Evolutionary conservation across 2,329 filamentous ascomycete species (phyloP), one percentile per base, ranked within the genome.

Genomic region (Exophiala oligosperma): DNA sequence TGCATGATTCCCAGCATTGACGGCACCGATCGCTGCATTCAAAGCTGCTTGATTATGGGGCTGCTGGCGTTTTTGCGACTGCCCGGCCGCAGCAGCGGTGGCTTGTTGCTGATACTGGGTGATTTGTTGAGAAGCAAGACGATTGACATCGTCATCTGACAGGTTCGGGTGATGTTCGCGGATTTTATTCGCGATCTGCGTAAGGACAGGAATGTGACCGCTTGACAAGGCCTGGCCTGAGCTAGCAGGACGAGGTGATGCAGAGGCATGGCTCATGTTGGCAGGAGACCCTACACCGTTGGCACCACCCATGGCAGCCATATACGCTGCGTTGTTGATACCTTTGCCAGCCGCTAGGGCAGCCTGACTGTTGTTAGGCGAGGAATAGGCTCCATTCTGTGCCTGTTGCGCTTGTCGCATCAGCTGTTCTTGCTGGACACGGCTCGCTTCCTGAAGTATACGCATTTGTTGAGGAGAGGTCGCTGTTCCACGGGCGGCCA

Each of bases 181-280:
- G 14, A 84, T 76, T 40, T 81, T 78, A 60, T 77, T 80, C 58
- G 79, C 76, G 54, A 84, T 77, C 57, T 76, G 78, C 55, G 78
- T 81, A 57, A 85, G 80, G 7, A 79, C 78, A 12, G 82, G 81
- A 46, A 83, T 77, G 64, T 81, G 78, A 23, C 80, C 79, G 49
- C 75, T 81, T 23, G 77, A 81, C 44, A 84, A 73, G 54, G 78
- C 72, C 62, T 80, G 80, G 2, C 79, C 75, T 43, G 63, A 56
- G 50, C 55, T 60, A 17, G 70, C 71, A 69, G 79, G 74, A 14
- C 76, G 77, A 54, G 78, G 78, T n/a, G 78, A 79, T 26, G 75
- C 72, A 17, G 73, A 73, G 11, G 76, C 74, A 11, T 74, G 74
- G 62, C 75, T 74, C 14, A 72, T 67, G 26, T 67, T 61, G 21